Evolutionary conservation across 176 grass and related monocot species (phyloP), one percentile per base, ranked within the genome.

Genomic region (Oropetium thomaeum): DNA sequence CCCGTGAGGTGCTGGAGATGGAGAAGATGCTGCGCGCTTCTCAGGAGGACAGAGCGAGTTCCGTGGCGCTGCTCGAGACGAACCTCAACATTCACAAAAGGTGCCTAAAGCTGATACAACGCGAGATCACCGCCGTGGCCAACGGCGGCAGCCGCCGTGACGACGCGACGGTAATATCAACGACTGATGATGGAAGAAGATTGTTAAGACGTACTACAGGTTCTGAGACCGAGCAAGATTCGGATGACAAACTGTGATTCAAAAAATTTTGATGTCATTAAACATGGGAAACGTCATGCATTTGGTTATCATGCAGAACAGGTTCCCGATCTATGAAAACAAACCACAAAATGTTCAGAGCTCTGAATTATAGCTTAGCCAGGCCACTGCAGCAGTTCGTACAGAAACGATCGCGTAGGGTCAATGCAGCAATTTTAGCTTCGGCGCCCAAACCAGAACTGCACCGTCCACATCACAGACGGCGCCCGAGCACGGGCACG

Each of bases 21-120:
- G 40, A 27, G 12, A 11, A 28, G 20, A 26, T n/a, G 49, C 27
- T 78, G n/a, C 29, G 17, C 1, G 32, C 9, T 27, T 61, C 67
- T 12, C 34, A 42, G 57, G 30, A 33, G 48, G 79, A 72, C 22
- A 52, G 8, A 39, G 17, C 17, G 12, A 73, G 23, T 39, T 75
- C 47, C n/a, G 12, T 73, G n/a, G 77, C 75, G 40, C 58, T 73
- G 9, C 5, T 73, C 15, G 25, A 78, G 67, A 45, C 44, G 60
- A 75, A 37, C 10, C 14, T 73, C 25, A 10, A 0, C 10, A 38
- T 4, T 4, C 73, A 78, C 58, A 73, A 52, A 74, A 42, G 79
- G 41, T 47, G 68, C 44, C 69, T 87, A 25, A 25, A 7, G 2
- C 40, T 87, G 16, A 19, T 83, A 27, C 60, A 62, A 28, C n/a